These are phyloP conservation scores for Barnettozyma vustinii DNA, from an alignment of 805 yeast species.

Conservation along the genomic window DNA sequence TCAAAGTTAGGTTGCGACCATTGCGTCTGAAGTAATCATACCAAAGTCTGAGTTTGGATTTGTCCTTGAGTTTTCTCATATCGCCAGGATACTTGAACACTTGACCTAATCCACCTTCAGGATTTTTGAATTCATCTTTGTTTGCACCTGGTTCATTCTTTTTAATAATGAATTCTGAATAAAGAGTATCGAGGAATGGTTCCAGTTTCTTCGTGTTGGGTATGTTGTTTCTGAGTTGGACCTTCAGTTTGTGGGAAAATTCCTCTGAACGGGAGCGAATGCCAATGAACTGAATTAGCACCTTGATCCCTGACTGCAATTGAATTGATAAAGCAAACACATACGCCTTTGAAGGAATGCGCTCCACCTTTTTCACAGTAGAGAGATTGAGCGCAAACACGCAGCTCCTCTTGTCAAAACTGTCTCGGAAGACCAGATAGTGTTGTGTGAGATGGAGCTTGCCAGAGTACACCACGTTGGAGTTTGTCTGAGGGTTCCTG, in stretches of 20 bases:
- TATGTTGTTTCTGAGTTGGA: constrained; percentile 56
- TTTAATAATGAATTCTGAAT: constrained; percentile 79
- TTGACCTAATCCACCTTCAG: constrained; percentile 84
- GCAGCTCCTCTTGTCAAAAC: constrained; percentile 63
- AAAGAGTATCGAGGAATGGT: constrained; percentile 63
- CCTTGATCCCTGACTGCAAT: constrained; percentile 57
- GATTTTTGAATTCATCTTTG: constrained; percentile 42
- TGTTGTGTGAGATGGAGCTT: constrained; percentile 67
- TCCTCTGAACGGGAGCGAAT: constrained; percentile 71
- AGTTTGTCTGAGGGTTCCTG: constrained; percentile 11
- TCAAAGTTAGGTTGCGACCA: constrained; percentile 77
- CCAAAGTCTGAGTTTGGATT: constrained; percentile 87
- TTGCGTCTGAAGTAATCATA: constrained; percentile 79
- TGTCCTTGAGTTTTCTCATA: constrained; percentile 68
- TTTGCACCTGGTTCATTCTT: constrained; percentile 32
- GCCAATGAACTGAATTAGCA: constrained; percentile 74
- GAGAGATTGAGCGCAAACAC: constrained; percentile 68
- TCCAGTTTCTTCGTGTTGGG: constrained; percentile 55
- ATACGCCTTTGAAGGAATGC: constrained; percentile 71
- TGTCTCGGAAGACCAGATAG: constrained; percentile 69
- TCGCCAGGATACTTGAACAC: constrained; percentile 87
- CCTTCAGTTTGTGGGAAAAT: constrained; percentile 66
- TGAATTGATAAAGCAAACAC: constrained; percentile 73
- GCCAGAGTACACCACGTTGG: constrained; percentile 48
- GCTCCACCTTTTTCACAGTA: constrained; percentile 77